Evolutionary conservation across 306 rosid genomes (phyloP), one percentile per base, ranked within the genome.

Genomic region (Dryas alaskensis): DNA sequence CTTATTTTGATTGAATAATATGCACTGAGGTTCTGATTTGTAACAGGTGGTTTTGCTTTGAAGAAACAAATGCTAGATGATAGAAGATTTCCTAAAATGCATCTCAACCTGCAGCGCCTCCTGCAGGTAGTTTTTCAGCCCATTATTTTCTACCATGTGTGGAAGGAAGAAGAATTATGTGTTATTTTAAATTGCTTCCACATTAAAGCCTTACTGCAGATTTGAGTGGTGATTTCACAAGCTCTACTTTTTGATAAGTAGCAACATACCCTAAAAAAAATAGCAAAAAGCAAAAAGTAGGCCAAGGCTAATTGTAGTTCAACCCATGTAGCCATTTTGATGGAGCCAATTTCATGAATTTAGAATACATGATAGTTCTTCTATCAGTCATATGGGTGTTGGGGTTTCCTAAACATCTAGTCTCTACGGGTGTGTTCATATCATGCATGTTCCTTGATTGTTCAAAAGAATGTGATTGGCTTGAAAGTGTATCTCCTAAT

Each of bases 31-130:
- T 76, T 70, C 52, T 62, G 63, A 17, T 50, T 76, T 81, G 27
- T 59, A 25, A 68, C 76, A 92, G 97, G 97, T 77, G 96, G 96
- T 75, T 84, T 86, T 81, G 85, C 86, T 69, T 80, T 90, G 84
- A 92, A 92, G 88, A 94, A 94, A 81, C 90, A 92, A 88, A 92
- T 94, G 99, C 84, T 94, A 48, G 99, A 94, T 82, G 99, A 94
- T 58, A 86, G 99, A 87, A 87, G 93, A 92, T 94, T 94, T 77
- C 96, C 99, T 60, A 94, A 94, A 78, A 85, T 94, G 84, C 94
- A 94, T 85, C 87, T 92, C 78, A 78, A 94, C 77, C 84, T 94
- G 86, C 97, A 92, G 90, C 92, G 99, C 45, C 95, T 94, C 68
- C 80, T 94, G 73, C 99, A 94, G 97, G 97, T 94, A 79, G 52